Conservation (phyloP, 495 filamentous ascomycete genomes). For the Paragyromitra xinjiangensis region DNA sequence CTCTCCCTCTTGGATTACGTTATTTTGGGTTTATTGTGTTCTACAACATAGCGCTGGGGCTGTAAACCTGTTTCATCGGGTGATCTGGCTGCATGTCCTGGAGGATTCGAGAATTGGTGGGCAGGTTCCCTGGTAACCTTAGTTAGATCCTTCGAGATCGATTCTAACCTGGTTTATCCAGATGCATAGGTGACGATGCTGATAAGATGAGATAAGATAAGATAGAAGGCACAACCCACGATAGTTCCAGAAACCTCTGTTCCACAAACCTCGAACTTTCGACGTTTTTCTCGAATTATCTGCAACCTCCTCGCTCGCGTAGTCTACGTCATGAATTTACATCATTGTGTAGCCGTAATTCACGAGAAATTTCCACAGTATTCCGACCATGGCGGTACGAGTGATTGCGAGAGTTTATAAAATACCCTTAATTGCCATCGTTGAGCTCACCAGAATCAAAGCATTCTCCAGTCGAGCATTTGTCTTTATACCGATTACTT, state of each 20-base stretch:
- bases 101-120: too few species aligned
- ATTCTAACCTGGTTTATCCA: background rate
- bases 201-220: slow-evolving; percentile 35
- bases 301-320: background rate
- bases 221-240: background rate
- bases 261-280: background rate
- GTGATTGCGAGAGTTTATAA: slow-evolving; percentile 16
- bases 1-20: too few species aligned
- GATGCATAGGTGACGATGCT: background rate
- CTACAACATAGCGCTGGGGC: too few species aligned
- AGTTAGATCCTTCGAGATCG: background rate
- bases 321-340: slow-evolving; percentile 13
- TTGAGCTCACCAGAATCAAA: background rate
- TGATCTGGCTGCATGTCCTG: too few species aligned
- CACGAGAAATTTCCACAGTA: slow-evolving; percentile 16
- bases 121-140: background rate
- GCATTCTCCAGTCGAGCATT: background rate
- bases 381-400: background rate
- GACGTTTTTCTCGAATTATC: slow-evolving; percentile 16
- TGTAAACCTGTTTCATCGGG: too few species aligned
- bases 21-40: too few species aligned
- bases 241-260: background rate
- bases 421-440: background rate
- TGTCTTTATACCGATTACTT: background rate
- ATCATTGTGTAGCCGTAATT: background rate